Percentiles rank a stretch among this genome's conserved stretches.
phyloP scores from a whole-genome alignment of 495 filamentous ascomycete genomes.

The Aspergillus nidulans region DNA sequence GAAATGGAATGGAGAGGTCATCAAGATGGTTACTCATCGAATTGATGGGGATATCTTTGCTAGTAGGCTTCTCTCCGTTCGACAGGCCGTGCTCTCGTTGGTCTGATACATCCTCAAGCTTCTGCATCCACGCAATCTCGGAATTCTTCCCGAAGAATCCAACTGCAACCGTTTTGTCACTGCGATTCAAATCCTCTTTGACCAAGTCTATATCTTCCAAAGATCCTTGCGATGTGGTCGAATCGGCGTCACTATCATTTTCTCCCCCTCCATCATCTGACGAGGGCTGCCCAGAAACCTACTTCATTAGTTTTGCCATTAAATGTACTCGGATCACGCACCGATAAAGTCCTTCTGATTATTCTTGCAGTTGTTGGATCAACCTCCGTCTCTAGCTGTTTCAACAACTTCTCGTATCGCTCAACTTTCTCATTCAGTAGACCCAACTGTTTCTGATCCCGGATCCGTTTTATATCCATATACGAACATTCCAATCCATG shows the following conservation, averaged over 20 bases:
- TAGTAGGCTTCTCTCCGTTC: not conserved
- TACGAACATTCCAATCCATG: constrained; percentile 48
- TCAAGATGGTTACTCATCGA: constrained; percentile 55
- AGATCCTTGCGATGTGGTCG: constrained; percentile 47
- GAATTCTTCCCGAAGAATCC: constrained; percentile 64
- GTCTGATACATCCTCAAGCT: constrained; percentile 28
- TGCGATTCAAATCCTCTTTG: constrained; percentile 55
- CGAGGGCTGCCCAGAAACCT: not conserved
- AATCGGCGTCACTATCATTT: constrained; percentile 18
- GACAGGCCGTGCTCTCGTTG: not conserved
- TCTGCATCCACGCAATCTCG: constrained; percentile 57
- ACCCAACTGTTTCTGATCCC: constrained; percentile 46
- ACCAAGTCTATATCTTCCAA: constrained; percentile 54
- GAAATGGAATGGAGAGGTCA: constrained; percentile 41
- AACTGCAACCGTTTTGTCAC: constrained; percentile 41
- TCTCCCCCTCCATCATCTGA: not conserved
- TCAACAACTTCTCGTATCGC: constrained; percentile 41
- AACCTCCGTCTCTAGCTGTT: constrained; percentile 31
- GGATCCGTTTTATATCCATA: constrained; percentile 55
- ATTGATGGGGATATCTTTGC: constrained; percentile 19
- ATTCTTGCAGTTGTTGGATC: constrained; percentile 24
- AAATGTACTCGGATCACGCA: constrained; percentile 11
- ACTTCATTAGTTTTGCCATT: not conserved
- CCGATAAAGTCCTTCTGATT: constrained; percentile 34
- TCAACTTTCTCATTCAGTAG: constrained; percentile 39